Evolutionary conservation across 805 yeast species (phyloP).

Genomic region (Lipomyces anomalus): DNA sequence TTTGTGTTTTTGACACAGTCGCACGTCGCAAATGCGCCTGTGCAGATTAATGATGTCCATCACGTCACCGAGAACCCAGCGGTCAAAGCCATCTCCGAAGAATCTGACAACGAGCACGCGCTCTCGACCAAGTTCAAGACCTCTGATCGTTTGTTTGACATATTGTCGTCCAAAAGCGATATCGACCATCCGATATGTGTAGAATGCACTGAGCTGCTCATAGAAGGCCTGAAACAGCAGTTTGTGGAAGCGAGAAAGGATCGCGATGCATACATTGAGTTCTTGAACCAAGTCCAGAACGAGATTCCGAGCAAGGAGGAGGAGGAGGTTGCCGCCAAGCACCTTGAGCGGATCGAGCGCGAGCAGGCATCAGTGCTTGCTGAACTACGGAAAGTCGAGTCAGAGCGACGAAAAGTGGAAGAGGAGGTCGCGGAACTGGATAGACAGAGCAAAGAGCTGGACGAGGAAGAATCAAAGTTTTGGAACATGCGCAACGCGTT

Average conservation of each 20-base stretch:
- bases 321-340: constrained; percentile 42
- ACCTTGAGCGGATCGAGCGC: constrained; percentile 42
- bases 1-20: constrained; percentile 4
- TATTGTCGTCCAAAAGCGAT: constrained; percentile 65
- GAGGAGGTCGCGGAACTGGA: constrained; percentile 44
- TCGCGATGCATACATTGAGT: constrained; percentile 69
- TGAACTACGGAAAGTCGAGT: constrained; percentile 36
- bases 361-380: constrained; percentile 33
- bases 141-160: constrained; percentile 61
- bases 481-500: constrained; percentile 49
- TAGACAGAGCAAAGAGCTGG: constrained; percentile 30
- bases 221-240: constrained; percentile 58
- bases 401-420: constrained; percentile 44
- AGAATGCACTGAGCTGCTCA: constrained; percentile 69
- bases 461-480: constrained; percentile 43
- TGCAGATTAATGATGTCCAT: neutral
- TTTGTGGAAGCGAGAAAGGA: constrained; percentile 72
- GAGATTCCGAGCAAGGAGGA: constrained; percentile 38
- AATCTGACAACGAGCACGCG: neutral
- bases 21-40: constrained; percentile 8
- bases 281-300: constrained; percentile 57
- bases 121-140: constrained; percentile 3
- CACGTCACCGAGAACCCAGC: neutral
- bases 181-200: constrained; percentile 82
- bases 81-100: too few relatives aligned